Base-by-base conservation (phyloP, 257 asterid genomes). In the Echites panduratus region DNA sequence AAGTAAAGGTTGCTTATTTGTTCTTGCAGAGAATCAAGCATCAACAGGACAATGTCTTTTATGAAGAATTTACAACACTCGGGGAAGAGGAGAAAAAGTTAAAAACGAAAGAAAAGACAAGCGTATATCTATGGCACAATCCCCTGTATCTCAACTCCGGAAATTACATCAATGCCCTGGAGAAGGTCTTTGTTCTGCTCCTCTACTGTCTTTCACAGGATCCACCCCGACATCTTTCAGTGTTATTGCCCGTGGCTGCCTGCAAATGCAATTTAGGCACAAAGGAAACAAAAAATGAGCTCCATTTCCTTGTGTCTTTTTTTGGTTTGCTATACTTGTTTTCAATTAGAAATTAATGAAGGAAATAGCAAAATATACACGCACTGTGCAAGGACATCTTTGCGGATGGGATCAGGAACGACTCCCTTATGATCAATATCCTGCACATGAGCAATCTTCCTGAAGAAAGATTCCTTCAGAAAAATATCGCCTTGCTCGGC, bases 361-460 rank as follows among this genome's bases (percentile, higher is more conserved):
- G 38, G 1, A 1, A 32, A 32, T 32, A 3, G 38, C 38, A 32
- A n/a, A n/a, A 32, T 32, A 32, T 32, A 65, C 1, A 20, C 27
- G 4, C 67, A 79, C 83, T 74, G 70, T n/a, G 73, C 70, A 0
- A 68, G 73, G 5, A 35, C 45, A 40, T 82, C 81, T 68, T 75
- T 79, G 9, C 75, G 74, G 20, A 82, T 73, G 29, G 80, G 76
- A 29, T 78, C 70, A 9, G 75, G 68, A 38, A 80, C 72, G 49
- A 75, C 75, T 2, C 75, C 62, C 17, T 75, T 79, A 40, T 66
- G 66, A 19, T 76, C 78, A 14, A 16, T 59, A 43, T 78, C 88
- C 52, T 81, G 83, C 4, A 84, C 48, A 44, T 84, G 88, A 57
- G 84, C 85, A 70, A 81, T 80, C 48, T 79, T 84, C 45, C 84